Evolutionary conservation across 371 early-diverging fungal species (phyloP).

Genomic region (Zychaea mexicana): DNA sequence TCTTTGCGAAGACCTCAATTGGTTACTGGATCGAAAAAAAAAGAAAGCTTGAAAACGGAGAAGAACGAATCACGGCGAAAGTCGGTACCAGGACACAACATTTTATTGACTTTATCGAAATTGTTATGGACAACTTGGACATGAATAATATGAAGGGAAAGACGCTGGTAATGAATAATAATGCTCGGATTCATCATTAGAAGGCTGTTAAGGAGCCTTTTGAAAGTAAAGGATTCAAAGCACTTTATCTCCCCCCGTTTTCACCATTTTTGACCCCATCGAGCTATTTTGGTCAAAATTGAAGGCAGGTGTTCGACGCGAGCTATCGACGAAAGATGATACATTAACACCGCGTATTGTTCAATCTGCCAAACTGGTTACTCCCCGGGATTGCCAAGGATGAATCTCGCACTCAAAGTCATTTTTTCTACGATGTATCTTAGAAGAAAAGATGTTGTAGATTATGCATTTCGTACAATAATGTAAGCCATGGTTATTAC

Average conservation of each 20-base stretch:
- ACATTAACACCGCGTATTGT: conserved; percentile 5
- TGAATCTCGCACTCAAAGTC: background rate
- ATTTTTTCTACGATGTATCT: background rate
- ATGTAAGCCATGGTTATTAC: no score
- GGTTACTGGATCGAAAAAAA: background rate
- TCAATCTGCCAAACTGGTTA: background rate
- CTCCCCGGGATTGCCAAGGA: background rate
- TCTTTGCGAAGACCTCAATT: background rate
- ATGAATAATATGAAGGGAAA: background rate
- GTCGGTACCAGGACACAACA: background rate
- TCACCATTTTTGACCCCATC: background rate
- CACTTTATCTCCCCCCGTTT: background rate
- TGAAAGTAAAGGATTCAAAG: no score
- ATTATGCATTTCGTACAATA: background rate
- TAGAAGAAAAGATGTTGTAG: background rate
- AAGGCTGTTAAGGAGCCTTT: background rate
- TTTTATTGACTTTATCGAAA: conserved; percentile 6
- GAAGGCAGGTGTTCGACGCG: background rate
- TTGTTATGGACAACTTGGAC: conserved; percentile 1
- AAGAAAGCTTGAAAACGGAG: background rate
- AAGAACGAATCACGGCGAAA: background rate
- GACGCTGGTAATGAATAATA: conserved; percentile 12
- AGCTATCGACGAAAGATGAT: conserved; percentile 3
- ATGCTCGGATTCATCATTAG: conserved; percentile 9
- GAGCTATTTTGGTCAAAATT: conserved; percentile 6